Conservation (phyloP, 257 asterid genomes). For the Lycium barbarum region DNA sequence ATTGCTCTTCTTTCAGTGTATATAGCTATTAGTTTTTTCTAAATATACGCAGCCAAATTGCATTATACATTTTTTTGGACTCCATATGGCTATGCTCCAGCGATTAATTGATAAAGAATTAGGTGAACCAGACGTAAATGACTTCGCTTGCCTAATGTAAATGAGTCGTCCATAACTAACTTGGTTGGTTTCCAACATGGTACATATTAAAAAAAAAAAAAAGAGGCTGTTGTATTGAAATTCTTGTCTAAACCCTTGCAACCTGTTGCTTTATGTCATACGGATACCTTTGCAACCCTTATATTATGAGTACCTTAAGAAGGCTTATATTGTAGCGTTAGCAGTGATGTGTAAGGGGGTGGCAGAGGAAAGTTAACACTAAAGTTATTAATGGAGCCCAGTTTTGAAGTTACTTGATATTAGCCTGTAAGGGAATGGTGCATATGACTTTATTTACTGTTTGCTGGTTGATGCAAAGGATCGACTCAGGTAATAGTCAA, state of each 20-base stretch:
- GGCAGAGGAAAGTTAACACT: background rate
- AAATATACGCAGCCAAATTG: background rate
- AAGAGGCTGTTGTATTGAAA: background rate
- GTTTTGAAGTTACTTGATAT: background rate
- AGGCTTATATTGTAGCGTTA: background rate
- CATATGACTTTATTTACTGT: background rate
- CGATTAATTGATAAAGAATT: background rate
- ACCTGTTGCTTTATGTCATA: background rate
- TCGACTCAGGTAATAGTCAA: background rate
- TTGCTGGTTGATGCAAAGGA: background rate
- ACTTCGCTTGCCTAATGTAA: background rate
- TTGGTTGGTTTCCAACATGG: background rate
- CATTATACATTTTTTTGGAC: background rate
- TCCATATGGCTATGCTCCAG: background rate
- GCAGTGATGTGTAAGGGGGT: conserved; percentile 1
- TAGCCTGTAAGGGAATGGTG: background rate
- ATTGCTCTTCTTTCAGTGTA: background rate
- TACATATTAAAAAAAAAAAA: background rate
- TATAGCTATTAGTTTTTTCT: background rate
- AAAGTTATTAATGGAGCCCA: background rate
- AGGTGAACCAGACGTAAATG: background rate
- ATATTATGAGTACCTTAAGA: background rate
- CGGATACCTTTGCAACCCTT: background rate
- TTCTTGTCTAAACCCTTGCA: background rate
- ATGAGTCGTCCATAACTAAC: background rate